These are phyloP conservation scores for Daucus carota DNA, from an alignment of 129 eudicot species.

Conservation along the genomic window DNA sequence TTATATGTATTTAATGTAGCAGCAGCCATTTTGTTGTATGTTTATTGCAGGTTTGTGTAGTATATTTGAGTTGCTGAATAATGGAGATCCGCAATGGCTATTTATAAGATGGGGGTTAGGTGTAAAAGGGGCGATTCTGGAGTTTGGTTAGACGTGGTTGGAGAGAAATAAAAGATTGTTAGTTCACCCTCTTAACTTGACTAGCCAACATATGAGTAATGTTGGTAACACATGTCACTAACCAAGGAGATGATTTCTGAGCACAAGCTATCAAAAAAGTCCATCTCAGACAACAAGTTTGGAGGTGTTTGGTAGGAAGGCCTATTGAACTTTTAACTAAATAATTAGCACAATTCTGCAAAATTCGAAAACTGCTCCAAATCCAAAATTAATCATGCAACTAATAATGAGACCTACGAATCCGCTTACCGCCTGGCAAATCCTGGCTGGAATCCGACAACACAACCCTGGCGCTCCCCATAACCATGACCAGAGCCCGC, in stretches of 20 bases:
- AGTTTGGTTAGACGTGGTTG: slow-evolving; percentile 8
- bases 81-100: neutral
- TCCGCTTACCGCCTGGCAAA: slow-evolving; percentile 38
- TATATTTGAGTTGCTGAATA: neutral
- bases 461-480: slow-evolving; percentile 33
- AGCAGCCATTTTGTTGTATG: slow-evolving; percentile 8
- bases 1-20: neutral
- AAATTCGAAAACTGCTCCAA: neutral
- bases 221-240: neutral
- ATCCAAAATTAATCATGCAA: neutral
- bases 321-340: neutral
- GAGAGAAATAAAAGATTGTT: slow-evolving; percentile 7
- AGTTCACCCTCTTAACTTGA: slow-evolving; percentile 13
- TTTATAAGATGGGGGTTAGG: neutral
- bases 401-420: slow-evolving; percentile 28
- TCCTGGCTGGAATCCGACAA: neutral
- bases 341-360: neutral
- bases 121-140: neutral
- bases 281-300: neutral
- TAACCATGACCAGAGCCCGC: slow-evolving; percentile 49
- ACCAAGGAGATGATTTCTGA: neutral
- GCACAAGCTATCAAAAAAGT: neutral
- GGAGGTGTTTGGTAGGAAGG: neutral
- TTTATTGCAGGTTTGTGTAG: neutral
- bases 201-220: no score